Evolutionary conservation across 164 flowering plant species (phyloP).

Genomic region (Houttuynia cordata): DNA sequence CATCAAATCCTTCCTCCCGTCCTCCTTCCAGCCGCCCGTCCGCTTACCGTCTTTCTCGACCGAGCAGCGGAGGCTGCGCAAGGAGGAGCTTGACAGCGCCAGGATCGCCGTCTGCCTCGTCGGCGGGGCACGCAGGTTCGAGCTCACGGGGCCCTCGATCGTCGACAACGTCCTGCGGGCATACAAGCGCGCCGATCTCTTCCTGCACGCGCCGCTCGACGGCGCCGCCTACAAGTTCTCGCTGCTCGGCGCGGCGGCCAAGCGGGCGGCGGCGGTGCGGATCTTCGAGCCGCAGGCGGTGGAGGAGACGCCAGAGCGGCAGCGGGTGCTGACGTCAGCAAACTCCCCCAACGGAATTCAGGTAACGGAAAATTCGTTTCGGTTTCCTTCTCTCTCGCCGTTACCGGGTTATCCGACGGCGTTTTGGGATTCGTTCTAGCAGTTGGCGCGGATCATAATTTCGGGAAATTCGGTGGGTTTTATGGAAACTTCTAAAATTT

Average conservation of each 20-base stretch:
- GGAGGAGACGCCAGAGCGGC: conserved; percentile 41
- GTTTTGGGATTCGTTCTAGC: not conserved
- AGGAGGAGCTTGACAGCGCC: conserved; percentile 29
- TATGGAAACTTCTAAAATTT: too few relatives aligned
- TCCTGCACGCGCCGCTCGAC: conserved; percentile 65
- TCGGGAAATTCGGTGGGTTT: too few relatives aligned
- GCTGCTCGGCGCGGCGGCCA: conserved; percentile 31
- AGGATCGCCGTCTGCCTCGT: conserved; percentile 84
- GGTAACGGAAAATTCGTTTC: conserved; percentile 22
- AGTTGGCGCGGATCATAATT: too few relatives aligned
- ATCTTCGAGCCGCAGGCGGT: conserved; percentile 44
- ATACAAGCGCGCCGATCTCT: conserved; percentile 59
- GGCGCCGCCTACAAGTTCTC: conserved; percentile 55
- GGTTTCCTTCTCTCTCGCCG: not conserved
- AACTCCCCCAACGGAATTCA: conserved; percentile 88
- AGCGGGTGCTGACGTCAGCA: conserved; percentile 51
- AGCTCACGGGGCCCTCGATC: conserved; percentile 88
- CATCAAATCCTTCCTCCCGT: conserved; percentile 20
- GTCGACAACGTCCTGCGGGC: conserved; percentile 40
- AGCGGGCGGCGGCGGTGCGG: conserved; percentile 42
- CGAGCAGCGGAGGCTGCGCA: conserved; percentile 5
- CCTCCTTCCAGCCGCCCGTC: conserved; percentile 3
- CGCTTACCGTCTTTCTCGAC: too few relatives aligned
- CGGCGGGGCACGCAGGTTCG: conserved; percentile 93
- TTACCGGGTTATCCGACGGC: not conserved